Conservation (phyloP, 23 red algal genomes). For the Chondrus crispus region DNA sequence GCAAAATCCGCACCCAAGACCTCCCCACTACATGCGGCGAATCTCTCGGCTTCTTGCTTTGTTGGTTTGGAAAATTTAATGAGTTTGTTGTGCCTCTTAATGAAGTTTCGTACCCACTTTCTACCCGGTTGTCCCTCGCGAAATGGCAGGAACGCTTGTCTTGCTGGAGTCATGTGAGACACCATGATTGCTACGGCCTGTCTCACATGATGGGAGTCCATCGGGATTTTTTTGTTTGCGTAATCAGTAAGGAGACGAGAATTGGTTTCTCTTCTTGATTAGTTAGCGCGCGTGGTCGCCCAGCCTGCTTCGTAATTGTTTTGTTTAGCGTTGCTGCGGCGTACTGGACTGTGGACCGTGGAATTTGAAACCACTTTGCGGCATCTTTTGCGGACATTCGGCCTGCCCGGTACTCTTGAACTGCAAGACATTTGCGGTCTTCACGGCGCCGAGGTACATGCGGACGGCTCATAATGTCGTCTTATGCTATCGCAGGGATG, state of each 20-base stretch:
- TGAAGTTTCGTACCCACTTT: neutral
- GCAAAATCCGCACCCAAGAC: neutral
- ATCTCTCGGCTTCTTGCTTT: neutral
- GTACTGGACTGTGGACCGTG: no score
- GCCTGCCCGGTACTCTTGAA: no score
- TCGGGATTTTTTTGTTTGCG: neutral
- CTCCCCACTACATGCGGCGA: neutral
- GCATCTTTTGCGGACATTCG: no score
- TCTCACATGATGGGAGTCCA: neutral
- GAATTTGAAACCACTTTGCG: no score
- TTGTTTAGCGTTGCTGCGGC: no score
- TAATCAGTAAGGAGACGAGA: neutral
- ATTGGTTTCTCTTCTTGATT: no score
- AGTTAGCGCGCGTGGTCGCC: no score
- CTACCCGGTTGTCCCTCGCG: neutral
- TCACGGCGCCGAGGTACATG: no score
- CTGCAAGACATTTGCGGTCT: no score
- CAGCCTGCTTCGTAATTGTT: no score
- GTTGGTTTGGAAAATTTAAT: neutral
- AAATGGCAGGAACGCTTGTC: neutral
- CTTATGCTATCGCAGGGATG: no score
- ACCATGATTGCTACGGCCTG: neutral
- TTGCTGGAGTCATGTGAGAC: neutral
- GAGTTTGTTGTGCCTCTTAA: neutral
- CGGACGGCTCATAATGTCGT: no score